Evolutionary conservation across 31 red algal species (phyloP).

Genomic region (Asparagopsis taxiformis): DNA sequence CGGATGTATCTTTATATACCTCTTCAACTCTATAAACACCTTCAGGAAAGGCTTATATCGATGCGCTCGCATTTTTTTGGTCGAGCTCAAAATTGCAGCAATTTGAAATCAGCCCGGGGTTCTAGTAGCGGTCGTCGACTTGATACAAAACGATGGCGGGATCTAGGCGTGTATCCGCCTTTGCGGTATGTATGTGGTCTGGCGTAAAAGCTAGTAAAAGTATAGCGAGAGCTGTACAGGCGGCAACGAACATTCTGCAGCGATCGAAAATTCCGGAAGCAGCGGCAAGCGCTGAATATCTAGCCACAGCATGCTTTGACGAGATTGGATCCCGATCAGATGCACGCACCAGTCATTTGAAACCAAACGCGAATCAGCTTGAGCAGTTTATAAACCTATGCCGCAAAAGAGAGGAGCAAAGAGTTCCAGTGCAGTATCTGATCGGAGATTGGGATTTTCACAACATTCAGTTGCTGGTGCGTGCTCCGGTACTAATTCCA

Average conservation of each 20-base stretch:
- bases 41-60: too few species aligned
- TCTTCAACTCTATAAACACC: too few species aligned
- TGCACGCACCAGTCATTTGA: neutral
- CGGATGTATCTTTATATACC: too few species aligned
- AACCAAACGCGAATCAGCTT: neutral
- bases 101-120: too few species aligned
- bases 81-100: too few species aligned
- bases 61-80: too few species aligned
- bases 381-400: slow-evolving; percentile 43
- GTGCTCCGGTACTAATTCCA: slow-evolving; percentile 85
- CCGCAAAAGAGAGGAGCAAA: slow-evolving; percentile 4
- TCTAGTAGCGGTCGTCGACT: too few species aligned
- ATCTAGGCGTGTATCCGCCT: too few species aligned
- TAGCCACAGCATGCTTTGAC: slow-evolving; percentile 33
- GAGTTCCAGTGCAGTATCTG: slow-evolving; percentile 89
- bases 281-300: slow-evolving; percentile 29
- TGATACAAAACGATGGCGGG: too few species aligned
- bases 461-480: slow-evolving; percentile 45
- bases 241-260: slow-evolving; percentile 21
- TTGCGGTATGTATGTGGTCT: too few species aligned
- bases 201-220: too few species aligned
- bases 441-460: slow-evolving; percentile 95
- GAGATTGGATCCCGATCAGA: slow-evolving; percentile 1
- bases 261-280: slow-evolving; percentile 23
- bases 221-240: slow-evolving; percentile 26